Base-by-base conservation (phyloP, 2,329 filamentous ascomycete species). In the Clarireedia monteithiana region DNA sequence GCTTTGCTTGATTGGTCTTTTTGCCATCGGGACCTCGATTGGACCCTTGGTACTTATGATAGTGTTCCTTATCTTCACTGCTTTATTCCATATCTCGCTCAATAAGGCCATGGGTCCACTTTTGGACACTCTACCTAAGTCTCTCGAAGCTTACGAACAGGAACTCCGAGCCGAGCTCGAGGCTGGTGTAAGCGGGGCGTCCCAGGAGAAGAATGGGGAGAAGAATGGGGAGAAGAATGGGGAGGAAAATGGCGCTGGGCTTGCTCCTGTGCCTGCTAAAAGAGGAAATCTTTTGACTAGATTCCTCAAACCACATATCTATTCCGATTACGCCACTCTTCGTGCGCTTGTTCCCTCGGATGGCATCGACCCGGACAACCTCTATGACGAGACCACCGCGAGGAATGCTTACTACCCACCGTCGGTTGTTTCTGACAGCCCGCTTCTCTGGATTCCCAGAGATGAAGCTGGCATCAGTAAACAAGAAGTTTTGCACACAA, bases 391-490 rank as follows among this genome's bases (percentile, higher is more conserved):
- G 0, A 77, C 84, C 50, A 74, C 82, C 1, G 81, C 86, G 67
- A 74, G 77, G 10, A 34, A 87, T 50, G 91, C 88, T 0, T 92
- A 89, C 72, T 81, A 81, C 70, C 84, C 91, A 60, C 89, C 90
- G 0, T 79, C 86, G 0, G 78, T 92, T 67, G 80, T 71, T 24
- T 76, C 81, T 59, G 62, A 77, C 63, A 71, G 80, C 1, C 88
- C 88, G 2, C 73, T 89, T 30, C 75, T 96, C n/a, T 96, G 91
- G 91, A 88, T 96, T 54, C 89, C 91, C 0, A 77, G 81, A 57
- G 91, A 96, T 65, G 72, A 78, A 1, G 80, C 84, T 24, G 88
- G 89, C 9, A 81, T 96, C 44, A 89, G 84, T 53, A 78, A 78
- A 64, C 88, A 95, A 68, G 91, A 95, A 71, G 77, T 94, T 53